Evolutionary conservation across 1,284 basidiomycete genomes (phyloP), one percentile per base, ranked within the genome.

Genomic region (Moesziomyces globuligerus): DNA sequence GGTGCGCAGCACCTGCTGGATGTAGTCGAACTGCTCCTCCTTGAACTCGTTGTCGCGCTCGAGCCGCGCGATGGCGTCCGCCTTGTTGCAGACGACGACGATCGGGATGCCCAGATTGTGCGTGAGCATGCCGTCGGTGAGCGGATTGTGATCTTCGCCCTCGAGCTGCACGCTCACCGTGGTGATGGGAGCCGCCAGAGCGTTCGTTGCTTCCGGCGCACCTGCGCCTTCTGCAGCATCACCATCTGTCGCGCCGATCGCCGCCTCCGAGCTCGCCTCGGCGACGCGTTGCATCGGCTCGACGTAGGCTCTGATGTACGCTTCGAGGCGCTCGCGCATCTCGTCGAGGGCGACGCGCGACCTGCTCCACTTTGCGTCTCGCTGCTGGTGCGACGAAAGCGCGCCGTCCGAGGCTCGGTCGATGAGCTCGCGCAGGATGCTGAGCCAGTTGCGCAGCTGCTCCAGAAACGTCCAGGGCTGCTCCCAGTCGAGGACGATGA

Each of bases 401-500:
- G 65, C 52, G 45, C 43, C 26, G 51, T 51, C 48, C 49, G 57
- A 44, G 87, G 87, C 95, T 85, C 90, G 91, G 92, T 49, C 72
- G 4, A 74, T 39, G 1, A 72, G 60, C 43, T 61, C 53, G 36
- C 46, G 50, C 4, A 82, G 48, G 32, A 75, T 50, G 40, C 83
- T 84, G 42, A 98, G 84, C 95, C 95, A 98, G 40, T 85, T 87
- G 59, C 91, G 85, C 6, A 98, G 85, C 78, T 98, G 91, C n/a
- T 90, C 88, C 1, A 95, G 83, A 83, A 98, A 97, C 0, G 89
- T 88, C 88, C 91, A 93, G 0, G 95, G 95, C 72, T 88, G 88
- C 72, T 93, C 93, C 95, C 94, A 98, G 83, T 98, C 95, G n/a
- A 98, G 85, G 0, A 90, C 87, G 73, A 98, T 91, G 74, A 97